Evolutionary conservation across 805 yeast species (phyloP).

Genomic region (Ogataea siamensis): DNA sequence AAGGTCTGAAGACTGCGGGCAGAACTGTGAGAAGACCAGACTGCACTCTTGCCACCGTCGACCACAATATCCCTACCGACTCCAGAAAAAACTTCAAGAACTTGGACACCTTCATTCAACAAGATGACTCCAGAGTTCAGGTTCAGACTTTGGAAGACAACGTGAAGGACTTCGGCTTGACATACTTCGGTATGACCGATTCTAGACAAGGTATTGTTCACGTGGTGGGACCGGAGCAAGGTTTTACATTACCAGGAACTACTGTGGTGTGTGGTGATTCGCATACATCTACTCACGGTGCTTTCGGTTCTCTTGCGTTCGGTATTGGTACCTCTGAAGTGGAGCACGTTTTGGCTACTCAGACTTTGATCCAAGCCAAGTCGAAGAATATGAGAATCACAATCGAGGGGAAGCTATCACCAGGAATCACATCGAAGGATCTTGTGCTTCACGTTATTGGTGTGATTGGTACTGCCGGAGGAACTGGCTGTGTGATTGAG

Average conservation of each 20-base stretch:
- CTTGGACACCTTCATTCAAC: constrained; percentile 77
- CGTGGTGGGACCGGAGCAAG: constrained; percentile 98
- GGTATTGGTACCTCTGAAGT: constrained; percentile 99
- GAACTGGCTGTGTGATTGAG: constrained; percentile 96
- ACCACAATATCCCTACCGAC: constrained; percentile 95
- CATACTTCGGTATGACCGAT: constrained; percentile 94
- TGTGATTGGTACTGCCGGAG: constrained; percentile 98
- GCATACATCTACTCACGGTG: constrained; percentile 98
- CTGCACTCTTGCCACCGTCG: constrained; percentile 92
- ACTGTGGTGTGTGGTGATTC: constrained; percentile 99
- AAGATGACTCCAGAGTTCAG: constrained; percentile 89
- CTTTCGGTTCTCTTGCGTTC: constrained; percentile 94
- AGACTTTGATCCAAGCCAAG: constrained; percentile 90
- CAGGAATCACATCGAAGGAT: constrained; percentile 96
- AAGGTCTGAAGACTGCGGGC: constrained; percentile 85
- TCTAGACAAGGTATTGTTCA: constrained; percentile 97
- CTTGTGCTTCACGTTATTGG: constrained; percentile 92
- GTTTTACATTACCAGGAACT: constrained; percentile 97
- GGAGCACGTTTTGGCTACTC: constrained; percentile 98
- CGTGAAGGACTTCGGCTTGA: constrained; percentile 83
- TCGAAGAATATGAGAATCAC: constrained; percentile 93
- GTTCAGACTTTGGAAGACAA: constrained; percentile 90
- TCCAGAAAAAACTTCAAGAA: constrained; percentile 76
- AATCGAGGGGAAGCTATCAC: constrained; percentile 78
- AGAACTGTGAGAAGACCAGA: constrained; percentile 88